Conservation (phyloP, 1,284 basidiomycete genomes). For the Sporisorium exsertum region DNA sequence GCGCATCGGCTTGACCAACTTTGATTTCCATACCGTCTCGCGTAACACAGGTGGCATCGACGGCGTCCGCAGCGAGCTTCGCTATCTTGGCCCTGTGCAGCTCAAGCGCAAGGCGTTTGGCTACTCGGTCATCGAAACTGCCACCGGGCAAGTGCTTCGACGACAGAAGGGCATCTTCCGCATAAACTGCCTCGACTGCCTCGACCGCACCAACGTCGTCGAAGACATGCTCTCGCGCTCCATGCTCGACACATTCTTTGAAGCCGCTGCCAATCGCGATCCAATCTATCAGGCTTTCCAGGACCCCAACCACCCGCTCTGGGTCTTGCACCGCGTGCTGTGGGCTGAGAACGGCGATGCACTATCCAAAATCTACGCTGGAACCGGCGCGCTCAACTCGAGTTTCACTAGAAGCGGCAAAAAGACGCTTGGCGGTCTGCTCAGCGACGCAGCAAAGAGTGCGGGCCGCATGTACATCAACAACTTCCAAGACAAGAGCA, state of each 20-base stretch:
- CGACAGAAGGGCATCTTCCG: conserved; percentile 88
- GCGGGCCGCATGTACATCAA: conserved; percentile 84
- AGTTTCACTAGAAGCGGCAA: conserved; percentile 94
- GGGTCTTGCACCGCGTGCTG: conserved; percentile 87
- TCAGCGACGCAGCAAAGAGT: conserved; percentile 96
- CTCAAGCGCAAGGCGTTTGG: conserved; percentile 82
- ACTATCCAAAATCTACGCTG: conserved; percentile 84
- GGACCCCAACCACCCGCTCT: conserved; percentile 73
- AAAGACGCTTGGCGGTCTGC: conserved; percentile 74
- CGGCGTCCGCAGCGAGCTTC: conserved; percentile 80
- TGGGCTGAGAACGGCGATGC: conserved; percentile 78
- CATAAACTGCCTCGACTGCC: conserved; percentile 93
- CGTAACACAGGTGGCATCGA: conserved; percentile 85
- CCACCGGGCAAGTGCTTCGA: conserved; percentile 70
- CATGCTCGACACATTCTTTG: conserved; percentile 56
- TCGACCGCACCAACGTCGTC: conserved; percentile 98
- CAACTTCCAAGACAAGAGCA: conserved; percentile 95
- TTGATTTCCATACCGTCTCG: conserved; percentile 91
- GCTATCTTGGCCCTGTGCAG: conserved; percentile 71
- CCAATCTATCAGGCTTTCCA: conserved; percentile 33
- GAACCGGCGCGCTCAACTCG: conserved; percentile 94
- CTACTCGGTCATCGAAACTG: conserved; percentile 76
- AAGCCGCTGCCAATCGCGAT: conserved; percentile 34
- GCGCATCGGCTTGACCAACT: conserved; percentile 78
- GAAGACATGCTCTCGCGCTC: conserved; percentile 75